Conservation (phyloP, 2,329 filamentous ascomycete species). For the Metarhizium humberi region DNA sequence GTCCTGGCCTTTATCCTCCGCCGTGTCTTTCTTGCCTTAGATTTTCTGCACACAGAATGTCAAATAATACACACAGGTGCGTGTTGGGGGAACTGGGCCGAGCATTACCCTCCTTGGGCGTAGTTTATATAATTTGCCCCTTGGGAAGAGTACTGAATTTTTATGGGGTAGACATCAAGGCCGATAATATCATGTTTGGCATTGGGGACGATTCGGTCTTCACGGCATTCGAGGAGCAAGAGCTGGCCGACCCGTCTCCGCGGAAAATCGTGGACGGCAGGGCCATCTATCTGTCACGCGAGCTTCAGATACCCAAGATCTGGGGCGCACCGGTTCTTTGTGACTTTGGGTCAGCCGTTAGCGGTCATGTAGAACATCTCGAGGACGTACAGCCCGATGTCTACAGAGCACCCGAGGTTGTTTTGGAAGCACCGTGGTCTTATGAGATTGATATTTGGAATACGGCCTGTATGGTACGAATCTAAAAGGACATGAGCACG, state of each 20-base stretch:
- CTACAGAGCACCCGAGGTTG: conserved; percentile 36
- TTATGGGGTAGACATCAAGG: conserved; percentile 29
- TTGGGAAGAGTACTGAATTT: too few species aligned
- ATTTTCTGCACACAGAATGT: conserved; percentile 10
- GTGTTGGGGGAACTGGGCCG: background rate
- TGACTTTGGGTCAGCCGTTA: conserved; percentile 38
- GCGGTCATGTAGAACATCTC: conserved; percentile 17
- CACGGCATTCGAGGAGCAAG: conserved; percentile 25
- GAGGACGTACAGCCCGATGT: conserved; percentile 31
- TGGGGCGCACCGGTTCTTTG: conserved; percentile 30
- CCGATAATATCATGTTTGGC: conserved; percentile 36
- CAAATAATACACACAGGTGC: background rate
- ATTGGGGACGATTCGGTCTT: conserved; percentile 19
- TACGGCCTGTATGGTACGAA: conserved; percentile 35
- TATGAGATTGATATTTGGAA: conserved; percentile 44
- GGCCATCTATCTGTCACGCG: conserved; percentile 31
- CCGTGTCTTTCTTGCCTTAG: conserved; percentile 31
- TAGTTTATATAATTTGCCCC: background rate
- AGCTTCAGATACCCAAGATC: conserved; percentile 23
- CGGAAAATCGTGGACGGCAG: conserved; percentile 31
- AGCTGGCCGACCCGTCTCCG: conserved; percentile 28
- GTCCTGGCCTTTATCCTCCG: conserved; percentile 26
- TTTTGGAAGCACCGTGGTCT: conserved; percentile 34
- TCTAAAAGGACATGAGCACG: too few species aligned
- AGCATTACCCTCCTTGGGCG: background rate